Percentiles rank a stretch among this genome's conserved stretches.
These are phyloP conservation scores for Parafenestella ontariensis DNA, from an alignment of 2,329 filamentous ascomycete genomes.

Conservation along the genomic window DNA sequence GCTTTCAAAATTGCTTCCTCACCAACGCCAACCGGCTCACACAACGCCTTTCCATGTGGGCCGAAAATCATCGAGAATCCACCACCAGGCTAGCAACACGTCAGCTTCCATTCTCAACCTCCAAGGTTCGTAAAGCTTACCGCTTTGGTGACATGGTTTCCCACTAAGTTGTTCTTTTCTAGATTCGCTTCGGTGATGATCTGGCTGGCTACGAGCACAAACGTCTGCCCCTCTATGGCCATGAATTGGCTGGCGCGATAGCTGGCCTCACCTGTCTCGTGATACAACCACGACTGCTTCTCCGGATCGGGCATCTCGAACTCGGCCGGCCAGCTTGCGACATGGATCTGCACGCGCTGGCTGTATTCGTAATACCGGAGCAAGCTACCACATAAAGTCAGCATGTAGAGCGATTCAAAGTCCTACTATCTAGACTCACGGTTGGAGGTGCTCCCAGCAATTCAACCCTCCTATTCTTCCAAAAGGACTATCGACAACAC, in stretches of 20 bases:
- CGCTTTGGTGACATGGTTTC: conserved; percentile 41
- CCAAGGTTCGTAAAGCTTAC: conserved; percentile 1
- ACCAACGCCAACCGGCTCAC: conserved; percentile 30
- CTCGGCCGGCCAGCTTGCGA: conserved; percentile 32
- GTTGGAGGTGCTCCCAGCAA: conserved; percentile 44
- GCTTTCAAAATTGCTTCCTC: conserved; percentile 49
- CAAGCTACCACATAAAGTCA: conserved; percentile 8
- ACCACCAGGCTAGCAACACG: conserved; percentile 16
- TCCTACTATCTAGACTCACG: neutral
- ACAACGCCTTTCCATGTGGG: conserved; percentile 39
- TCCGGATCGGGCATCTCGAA: conserved; percentile 24
- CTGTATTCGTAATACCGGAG: conserved; percentile 31
- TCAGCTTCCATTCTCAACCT: neutral
- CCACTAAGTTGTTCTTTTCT: conserved; percentile 50
- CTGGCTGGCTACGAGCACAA: conserved; percentile 52
- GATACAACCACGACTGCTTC: conserved; percentile 23
- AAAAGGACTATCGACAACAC: conserved; percentile 42
- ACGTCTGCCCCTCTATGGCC: conserved; percentile 55
- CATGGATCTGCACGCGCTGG: conserved; percentile 32
- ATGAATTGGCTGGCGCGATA: conserved; percentile 49
- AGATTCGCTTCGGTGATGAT: conserved; percentile 52
- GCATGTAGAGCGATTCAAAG: neutral
- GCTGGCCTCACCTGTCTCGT: conserved; percentile 22
- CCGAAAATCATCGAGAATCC: conserved; percentile 45
- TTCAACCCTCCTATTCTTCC: conserved; percentile 47